Evolutionary conservation across 2,329 filamentous ascomycete species (phyloP), one percentile per base, ranked within the genome.

Genomic region (Aspergillus brunneoviolaceus): DNA sequence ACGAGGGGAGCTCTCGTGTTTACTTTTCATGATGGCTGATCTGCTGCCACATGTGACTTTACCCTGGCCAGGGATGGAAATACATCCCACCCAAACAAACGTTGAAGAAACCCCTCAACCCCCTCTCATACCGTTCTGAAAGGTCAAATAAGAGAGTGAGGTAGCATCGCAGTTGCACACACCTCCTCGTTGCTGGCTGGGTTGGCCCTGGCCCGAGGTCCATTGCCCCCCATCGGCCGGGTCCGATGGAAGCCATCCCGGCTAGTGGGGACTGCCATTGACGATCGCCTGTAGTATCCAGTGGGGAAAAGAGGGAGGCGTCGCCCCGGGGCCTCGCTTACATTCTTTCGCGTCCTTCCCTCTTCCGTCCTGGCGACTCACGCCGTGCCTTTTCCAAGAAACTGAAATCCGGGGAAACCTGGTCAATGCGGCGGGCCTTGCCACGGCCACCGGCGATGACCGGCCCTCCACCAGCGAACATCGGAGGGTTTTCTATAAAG

Each of bases 401-500:
- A 21, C 39, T 16, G 27, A 31, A 53, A 42, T 53, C 51, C 12
- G 51, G 9, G 42, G 47, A 31, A 45, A 12, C 7, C 42, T 31
- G 49, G 45, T 54, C 60, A 57, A 61, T 57, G 55, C 55, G 54
- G 49, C 55, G 53, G 27, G 27, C 9, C 27, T 9, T 51, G 21
- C 33, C 25, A 57, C 58, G 60, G 60, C 57, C 49, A 49, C 56
- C 60, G 60, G 56, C 60, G 60, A 61, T 61, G 60, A 21, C 60
- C 60, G 60, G 48, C 25, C 29, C 7, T 21, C 35, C 4, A 10
- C 19, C 23, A 25, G 29, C 14, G 12, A 33, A 48, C 16, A 16
- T 45, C 39, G 39, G 27, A 53, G 35, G 45, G n/a, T 10, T 42
- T 57, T 54, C 35, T 60, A 59, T 59, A 59, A 59, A 55, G 50